These are phyloP conservation scores for Akanthomyces muscarius DNA, from an alignment of 2,329 filamentous ascomycete species.

Conservation along the genomic window DNA sequence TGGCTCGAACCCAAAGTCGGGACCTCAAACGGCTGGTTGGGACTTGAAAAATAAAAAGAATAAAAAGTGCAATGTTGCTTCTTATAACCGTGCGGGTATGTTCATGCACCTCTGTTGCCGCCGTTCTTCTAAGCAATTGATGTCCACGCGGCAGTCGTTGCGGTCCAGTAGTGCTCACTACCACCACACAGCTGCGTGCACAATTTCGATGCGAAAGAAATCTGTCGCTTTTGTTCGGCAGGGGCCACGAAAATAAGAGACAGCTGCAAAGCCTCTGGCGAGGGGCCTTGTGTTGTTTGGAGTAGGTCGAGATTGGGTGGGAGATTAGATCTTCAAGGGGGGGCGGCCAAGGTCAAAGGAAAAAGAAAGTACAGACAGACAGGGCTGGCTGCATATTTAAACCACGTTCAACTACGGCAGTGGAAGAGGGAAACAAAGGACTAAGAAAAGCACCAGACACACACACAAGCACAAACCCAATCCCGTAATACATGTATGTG, in stretches of 20 bases:
- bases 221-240: neutral
- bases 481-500: neutral
- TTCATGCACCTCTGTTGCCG: too few relatives aligned
- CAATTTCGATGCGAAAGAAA: neutral
- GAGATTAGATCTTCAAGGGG: slow-evolving; percentile 9
- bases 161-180: neutral
- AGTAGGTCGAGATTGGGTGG: neutral
- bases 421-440: neutral
- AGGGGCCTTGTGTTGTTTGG: neutral
- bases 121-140: neutral
- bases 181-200: too few relatives aligned
- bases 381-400: slow-evolving; percentile 11
- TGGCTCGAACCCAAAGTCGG: too few relatives aligned
- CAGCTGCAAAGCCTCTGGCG: neutral
- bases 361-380: neutral
- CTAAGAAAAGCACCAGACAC: neutral
- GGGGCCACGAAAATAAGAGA: neutral
- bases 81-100: too few relatives aligned
- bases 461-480: neutral
- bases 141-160: neutral
- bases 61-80: too few relatives aligned
- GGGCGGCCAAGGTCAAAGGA: neutral
- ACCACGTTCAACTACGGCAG: neutral
- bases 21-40: too few relatives aligned
- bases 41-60: too few relatives aligned